Evolutionary conservation across 306 rosid genomes (phyloP).

Genomic region (Lablab purpureus): DNA sequence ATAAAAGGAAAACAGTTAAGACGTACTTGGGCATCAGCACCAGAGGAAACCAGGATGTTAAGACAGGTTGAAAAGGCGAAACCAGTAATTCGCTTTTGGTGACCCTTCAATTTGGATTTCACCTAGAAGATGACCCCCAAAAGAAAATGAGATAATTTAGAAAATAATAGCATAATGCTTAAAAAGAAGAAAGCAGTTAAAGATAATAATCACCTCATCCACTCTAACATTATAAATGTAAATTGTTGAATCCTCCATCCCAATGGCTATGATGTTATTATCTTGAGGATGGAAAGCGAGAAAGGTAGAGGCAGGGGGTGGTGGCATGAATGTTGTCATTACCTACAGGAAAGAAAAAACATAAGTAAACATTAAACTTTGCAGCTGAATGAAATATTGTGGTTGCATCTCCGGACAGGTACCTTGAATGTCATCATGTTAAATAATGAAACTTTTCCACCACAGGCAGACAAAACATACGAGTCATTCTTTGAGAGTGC

Average conservation of each 20-base stretch:
- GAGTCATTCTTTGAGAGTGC: conserved; percentile 91
- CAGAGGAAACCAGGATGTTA: conserved; percentile 80
- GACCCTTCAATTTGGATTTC: conserved; percentile 83
- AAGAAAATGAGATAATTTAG: conserved; percentile 39
- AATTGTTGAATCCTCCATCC: conserved; percentile 92
- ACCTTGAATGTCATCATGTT: conserved; percentile 91
- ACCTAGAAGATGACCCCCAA: conserved; percentile 57
- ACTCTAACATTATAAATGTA: conserved; percentile 80
- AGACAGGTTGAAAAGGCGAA: conserved; percentile 85
- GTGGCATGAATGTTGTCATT: conserved; percentile 84
- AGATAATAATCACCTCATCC: conserved; percentile 69
- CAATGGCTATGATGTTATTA: conserved; percentile 92
- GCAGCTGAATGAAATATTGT: conserved; percentile 30
- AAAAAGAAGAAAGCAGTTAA: not conserved
- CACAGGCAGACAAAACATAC: conserved; percentile 86
- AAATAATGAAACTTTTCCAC: conserved; percentile 86
- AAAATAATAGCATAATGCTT: conserved; percentile 20
- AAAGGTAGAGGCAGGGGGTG: conserved; percentile 84
- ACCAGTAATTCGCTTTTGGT: conserved; percentile 80
- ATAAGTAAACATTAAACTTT: conserved; percentile 40
- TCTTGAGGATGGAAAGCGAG: conserved; percentile 87
- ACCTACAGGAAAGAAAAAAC: conserved; percentile 56
- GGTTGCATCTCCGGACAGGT: conserved; percentile 14
- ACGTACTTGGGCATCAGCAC: conserved; percentile 89
- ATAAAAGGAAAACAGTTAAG: conserved; percentile 19